A percentile compares a stretch with the other conserved stretches of the same genome.
Evolutionary conservation across 2,329 filamentous ascomycete genomes (phyloP).

Genomic region (Pezicula rhizophila): DNA sequence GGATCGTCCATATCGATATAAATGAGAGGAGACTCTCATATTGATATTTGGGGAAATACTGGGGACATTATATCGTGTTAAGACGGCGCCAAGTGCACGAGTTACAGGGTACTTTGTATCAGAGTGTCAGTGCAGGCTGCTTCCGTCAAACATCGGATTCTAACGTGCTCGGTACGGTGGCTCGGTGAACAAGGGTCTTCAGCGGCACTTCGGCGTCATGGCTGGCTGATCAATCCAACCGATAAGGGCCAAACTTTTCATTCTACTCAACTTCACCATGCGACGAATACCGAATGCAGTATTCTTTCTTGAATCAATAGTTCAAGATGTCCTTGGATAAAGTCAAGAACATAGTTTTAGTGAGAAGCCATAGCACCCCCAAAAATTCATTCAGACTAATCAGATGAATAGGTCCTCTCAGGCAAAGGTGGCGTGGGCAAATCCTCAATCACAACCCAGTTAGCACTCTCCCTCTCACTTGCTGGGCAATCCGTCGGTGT

Average conservation of each 20-base stretch:
- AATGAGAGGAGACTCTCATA: slow-evolving; percentile 21
- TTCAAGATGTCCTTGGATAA: slow-evolving; percentile 58
- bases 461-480: slow-evolving; percentile 81
- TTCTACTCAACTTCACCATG: slow-evolving; percentile 2
- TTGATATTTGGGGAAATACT: slow-evolving; percentile 15
- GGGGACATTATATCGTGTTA: background rate
- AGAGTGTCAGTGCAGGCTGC: background rate
- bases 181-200: too few species aligned
- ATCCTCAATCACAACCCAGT: slow-evolving; percentile 93
- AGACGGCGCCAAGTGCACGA: background rate
- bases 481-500: slow-evolving; percentile 87
- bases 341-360: slow-evolving; percentile 73
- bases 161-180: background rate
- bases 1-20: slow-evolving; percentile 30
- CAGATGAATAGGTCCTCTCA: slow-evolving; percentile 59
- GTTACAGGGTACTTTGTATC: background rate
- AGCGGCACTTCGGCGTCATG: background rate
- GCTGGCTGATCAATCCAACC: too few species aligned
- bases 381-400: slow-evolving; percentile 2
- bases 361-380: slow-evolving; percentile 30
- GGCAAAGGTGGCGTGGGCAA: slow-evolving; percentile 98
- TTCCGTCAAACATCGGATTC: background rate
- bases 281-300: slow-evolving; percentile 7
- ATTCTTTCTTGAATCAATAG: slow-evolving; percentile 1
- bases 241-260: background rate